Evolutionary conservation across 2,329 filamentous ascomycete genomes (phyloP).

Genomic region (Orbilia blumenaviensis): DNA sequence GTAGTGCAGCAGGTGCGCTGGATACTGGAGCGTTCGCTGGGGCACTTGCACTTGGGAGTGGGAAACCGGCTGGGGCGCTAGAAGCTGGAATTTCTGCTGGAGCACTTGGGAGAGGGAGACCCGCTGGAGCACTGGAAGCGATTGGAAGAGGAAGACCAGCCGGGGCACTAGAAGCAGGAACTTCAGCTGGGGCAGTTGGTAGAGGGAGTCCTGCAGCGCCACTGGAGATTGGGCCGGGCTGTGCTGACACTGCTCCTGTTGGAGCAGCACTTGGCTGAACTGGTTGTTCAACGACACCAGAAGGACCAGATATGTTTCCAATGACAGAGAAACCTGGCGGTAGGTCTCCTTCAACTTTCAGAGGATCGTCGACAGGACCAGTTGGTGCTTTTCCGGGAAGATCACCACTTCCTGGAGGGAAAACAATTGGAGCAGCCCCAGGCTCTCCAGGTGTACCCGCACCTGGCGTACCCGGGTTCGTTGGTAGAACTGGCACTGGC

Average conservation of each 20-base stretch:
- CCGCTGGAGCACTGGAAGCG: too few relatives aligned
- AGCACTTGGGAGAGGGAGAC: too few relatives aligned
- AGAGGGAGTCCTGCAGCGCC: background rate
- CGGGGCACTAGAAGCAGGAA: background rate
- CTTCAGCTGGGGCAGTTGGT: background rate
- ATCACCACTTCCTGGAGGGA: conserved; percentile 1
- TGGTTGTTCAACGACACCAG: background rate
- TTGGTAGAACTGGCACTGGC: background rate
- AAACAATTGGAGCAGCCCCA: background rate
- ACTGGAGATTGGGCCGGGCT: background rate
- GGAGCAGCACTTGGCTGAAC: background rate
- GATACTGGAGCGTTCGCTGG: background rate
- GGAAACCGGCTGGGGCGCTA: background rate
- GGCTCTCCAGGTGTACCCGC: background rate
- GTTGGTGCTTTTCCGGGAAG: background rate
- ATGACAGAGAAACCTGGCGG: conserved; percentile 40
- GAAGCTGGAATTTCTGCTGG: background rate
- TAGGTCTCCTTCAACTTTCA: conserved; percentile 23
- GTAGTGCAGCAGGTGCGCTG: background rate
- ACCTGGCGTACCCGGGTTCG: background rate
- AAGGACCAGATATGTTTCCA: background rate
- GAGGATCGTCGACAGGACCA: background rate
- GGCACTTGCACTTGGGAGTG: background rate
- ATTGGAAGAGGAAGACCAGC: too few relatives aligned
- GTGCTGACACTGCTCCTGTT: background rate